phyloP scores from a whole-genome alignment of 2,329 filamentous ascomycete genomes.

The Penicillium verrucosum region DNA sequence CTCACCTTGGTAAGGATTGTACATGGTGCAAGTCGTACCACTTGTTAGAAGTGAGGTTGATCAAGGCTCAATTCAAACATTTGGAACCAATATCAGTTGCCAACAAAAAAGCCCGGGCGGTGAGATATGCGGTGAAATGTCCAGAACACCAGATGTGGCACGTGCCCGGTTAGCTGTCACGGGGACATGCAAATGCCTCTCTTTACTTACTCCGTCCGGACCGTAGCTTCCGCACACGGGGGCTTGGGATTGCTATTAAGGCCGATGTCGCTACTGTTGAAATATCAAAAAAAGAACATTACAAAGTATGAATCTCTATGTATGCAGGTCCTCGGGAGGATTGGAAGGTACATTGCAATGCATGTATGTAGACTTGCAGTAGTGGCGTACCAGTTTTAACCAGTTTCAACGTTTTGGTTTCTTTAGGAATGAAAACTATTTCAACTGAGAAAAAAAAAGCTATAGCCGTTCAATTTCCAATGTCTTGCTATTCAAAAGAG shows the following conservation, averaged over 20 bases:
- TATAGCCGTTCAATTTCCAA: conserved; percentile 5
- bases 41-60: background rate
- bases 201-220: background rate
- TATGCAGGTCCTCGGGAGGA: background rate
- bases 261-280: background rate
- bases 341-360: background rate
- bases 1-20: conserved; percentile 46
- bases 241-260: background rate
- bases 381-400: too few species aligned
- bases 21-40: conserved; percentile 33
- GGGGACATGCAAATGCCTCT: background rate
- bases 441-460: background rate
- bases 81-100: background rate
- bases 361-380: background rate
- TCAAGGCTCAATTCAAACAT: conserved; percentile 3
- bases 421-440: background rate
- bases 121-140: background rate
- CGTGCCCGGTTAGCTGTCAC: background rate
- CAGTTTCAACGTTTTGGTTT: background rate
- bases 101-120: background rate
- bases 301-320: too few species aligned
- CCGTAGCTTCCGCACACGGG: background rate
- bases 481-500: background rate
- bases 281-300: background rate
- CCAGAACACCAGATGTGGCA: background rate